Conservation (phyloP, 2,329 filamentous ascomycete genomes). For the Colletotrichum sp. region DNA sequence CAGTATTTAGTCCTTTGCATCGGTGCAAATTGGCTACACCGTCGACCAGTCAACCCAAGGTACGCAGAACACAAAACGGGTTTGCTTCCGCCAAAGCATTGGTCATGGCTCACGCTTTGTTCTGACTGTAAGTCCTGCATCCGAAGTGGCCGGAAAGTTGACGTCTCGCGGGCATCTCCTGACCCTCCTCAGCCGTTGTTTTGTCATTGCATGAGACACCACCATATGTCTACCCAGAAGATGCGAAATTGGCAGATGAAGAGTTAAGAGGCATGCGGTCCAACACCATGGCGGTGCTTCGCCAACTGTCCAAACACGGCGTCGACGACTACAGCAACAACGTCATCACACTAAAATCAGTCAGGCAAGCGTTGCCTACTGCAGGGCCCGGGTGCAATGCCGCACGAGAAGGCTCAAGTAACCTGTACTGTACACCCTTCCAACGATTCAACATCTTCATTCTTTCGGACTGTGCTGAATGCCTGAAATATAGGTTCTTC, state of each 20-base stretch:
- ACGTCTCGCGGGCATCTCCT: slow-evolving; percentile 17
- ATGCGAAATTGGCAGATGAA: slow-evolving; percentile 25
- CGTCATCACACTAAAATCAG: slow-evolving; percentile 46
- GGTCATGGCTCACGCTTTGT: slow-evolving; percentile 75
- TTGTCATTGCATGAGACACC: slow-evolving; percentile 72
- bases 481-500: slow-evolving; percentile 55
- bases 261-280: slow-evolving; percentile 40
- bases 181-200: slow-evolving; percentile 60
- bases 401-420: slow-evolving; percentile 9
- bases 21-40: slow-evolving; percentile 71
- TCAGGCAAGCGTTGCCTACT: slow-evolving; percentile 34
- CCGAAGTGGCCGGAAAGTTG: no score
- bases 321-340: slow-evolving; percentile 40
- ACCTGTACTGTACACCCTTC: neutral
- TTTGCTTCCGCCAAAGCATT: slow-evolving; percentile 51
- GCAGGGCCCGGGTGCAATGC: neutral
- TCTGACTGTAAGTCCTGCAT: slow-evolving; percentile 56
- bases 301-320: slow-evolving; percentile 41
- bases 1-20: slow-evolving; percentile 65
- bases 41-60: slow-evolving; percentile 33
- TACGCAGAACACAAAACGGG: slow-evolving; percentile 25
- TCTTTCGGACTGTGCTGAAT: slow-evolving; percentile 30
- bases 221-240: slow-evolving; percentile 29
- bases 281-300: slow-evolving; percentile 42
- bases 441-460: neutral